A percentile compares a stretch with the other conserved stretches of the same genome.
phyloP scores from a whole-genome alignment of 2,329 filamentous ascomycete genomes.

The Calonectria ilicicola region DNA sequence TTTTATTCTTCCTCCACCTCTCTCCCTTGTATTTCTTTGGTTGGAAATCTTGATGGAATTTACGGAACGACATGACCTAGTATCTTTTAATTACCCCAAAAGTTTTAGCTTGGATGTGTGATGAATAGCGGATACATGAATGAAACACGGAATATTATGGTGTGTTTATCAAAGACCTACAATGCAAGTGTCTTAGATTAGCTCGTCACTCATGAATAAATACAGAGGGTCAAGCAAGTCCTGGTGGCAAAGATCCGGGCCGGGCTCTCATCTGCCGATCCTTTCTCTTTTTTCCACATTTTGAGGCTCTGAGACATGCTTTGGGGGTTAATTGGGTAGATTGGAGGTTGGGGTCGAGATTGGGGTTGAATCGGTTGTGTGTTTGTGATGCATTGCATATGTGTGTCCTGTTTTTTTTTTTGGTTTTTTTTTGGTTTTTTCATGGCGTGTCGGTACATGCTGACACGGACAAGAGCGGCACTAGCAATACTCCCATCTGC shows the following conservation, averaged over 20 bases:
- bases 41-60: not conserved
- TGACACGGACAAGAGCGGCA: not conserved
- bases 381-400: not conserved
- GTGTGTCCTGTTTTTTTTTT: too few species aligned
- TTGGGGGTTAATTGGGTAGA: not conserved
- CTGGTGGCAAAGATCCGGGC: not conserved
- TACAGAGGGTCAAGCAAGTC: not conserved
- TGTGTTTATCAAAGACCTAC: not conserved
- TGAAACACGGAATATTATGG: not conserved
- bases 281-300: not conserved
- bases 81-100: not conserved
- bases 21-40: not conserved
- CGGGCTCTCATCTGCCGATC: not conserved
- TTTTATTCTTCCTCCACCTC: not conserved
- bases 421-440: too few species aligned
- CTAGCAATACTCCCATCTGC: not conserved
- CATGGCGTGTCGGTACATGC: not conserved
- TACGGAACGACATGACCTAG: not conserved
- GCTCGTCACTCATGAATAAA: not conserved
- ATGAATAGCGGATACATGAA: not conserved
- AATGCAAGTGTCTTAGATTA: not conserved
- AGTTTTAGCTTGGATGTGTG: not conserved
- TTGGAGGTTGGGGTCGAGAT: too few species aligned
- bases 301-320: not conserved
- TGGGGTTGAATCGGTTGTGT: not conserved